Evolutionary conservation across 192 early-diverging fungal species (phyloP).

Genomic region (Entomortierella lignicola): DNA sequence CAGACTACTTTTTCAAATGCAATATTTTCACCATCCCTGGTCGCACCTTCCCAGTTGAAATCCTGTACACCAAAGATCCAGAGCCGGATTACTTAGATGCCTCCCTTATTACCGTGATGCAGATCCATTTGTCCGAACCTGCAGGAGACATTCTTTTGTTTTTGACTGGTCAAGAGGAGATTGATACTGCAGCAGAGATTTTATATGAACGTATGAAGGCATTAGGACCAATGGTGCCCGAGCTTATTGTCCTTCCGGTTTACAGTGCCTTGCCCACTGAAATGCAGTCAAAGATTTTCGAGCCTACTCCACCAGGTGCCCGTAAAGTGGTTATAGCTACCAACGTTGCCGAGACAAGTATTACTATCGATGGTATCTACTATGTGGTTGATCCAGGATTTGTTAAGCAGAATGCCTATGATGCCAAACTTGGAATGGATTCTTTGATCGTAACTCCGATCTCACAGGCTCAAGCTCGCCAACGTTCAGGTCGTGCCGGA

Average conservation of each 20-base stretch:
- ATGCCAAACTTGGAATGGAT: conserved; percentile 98
- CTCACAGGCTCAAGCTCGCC: conserved; percentile 93
- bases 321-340: conserved; percentile 96
- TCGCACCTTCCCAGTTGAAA: conserved; percentile 93
- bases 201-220: conserved; percentile 79
- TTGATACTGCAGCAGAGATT: conserved; percentile 85
- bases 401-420: conserved; percentile 96
- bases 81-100: conserved; percentile 95
- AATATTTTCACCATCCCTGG: conserved; percentile 98
- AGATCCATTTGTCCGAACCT: conserved; percentile 95
- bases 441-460: conserved; percentile 90
- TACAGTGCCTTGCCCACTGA: conserved; percentile 96
- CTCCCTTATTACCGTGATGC: conserved; percentile 94
- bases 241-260: conserved; percentile 90
- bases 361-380: conserved; percentile 97
- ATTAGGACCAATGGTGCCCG: conserved; percentile 73
- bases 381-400: conserved; percentile 98
- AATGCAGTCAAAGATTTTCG: conserved; percentile 96
- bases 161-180: conserved; percentile 98
- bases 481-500: conserved; percentile 97
- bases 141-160: conserved; percentile 95
- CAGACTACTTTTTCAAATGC: conserved; percentile 89
- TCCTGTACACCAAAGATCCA: conserved; percentile 94
- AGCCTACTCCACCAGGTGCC: conserved; percentile 82
- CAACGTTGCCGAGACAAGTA: conserved; percentile 98